Evolutionary conservation across 495 filamentous ascomycete genomes (phyloP).

Genomic region (Umbilicaria muhlenbergii): DNA sequence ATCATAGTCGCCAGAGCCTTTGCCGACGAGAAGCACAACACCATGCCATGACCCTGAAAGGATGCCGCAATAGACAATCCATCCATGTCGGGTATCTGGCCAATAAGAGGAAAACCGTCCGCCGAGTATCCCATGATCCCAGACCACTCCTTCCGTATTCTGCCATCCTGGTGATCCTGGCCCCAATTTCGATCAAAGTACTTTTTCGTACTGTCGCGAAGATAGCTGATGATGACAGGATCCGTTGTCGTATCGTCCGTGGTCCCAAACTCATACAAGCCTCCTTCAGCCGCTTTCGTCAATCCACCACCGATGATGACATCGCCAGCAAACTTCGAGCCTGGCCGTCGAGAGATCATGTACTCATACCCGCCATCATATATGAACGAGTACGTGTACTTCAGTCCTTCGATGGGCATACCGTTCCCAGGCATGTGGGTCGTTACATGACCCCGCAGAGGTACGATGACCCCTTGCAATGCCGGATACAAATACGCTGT

Average conservation of each 20-base stretch:
- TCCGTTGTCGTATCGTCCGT: conserved; percentile 45
- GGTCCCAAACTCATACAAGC: conserved; percentile 33
- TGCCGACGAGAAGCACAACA: conserved; percentile 26
- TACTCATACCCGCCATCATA: conserved; percentile 48
- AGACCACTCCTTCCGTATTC: conserved; percentile 40
- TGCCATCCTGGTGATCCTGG: conserved; percentile 35
- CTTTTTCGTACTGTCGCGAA: conserved; percentile 25
- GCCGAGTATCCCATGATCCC: conserved; percentile 31
- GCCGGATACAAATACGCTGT: conserved; percentile 38
- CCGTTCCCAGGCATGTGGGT: conserved; percentile 38
- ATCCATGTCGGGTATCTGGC: conserved; percentile 24
- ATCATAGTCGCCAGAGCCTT: conserved; percentile 34
- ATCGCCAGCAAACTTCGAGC: conserved; percentile 31
- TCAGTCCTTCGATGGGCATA: conserved; percentile 27
- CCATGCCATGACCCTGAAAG: conserved; percentile 41
- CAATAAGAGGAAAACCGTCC: conserved; percentile 33
- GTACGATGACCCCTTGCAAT: conserved; percentile 47
- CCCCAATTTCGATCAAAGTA: conserved; percentile 47
- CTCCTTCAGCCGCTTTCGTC: conserved; percentile 27
- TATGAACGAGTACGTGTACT: conserved; percentile 45
- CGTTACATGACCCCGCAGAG: conserved; percentile 50
- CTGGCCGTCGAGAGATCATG: conserved; percentile 42
- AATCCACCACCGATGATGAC: conserved; percentile 59
- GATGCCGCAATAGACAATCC: conserved; percentile 32
- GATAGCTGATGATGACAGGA: conserved; percentile 33